Base-by-base conservation (phyloP, 1,284 basidiomycete species). In the Ustilago esculenta region DNA sequence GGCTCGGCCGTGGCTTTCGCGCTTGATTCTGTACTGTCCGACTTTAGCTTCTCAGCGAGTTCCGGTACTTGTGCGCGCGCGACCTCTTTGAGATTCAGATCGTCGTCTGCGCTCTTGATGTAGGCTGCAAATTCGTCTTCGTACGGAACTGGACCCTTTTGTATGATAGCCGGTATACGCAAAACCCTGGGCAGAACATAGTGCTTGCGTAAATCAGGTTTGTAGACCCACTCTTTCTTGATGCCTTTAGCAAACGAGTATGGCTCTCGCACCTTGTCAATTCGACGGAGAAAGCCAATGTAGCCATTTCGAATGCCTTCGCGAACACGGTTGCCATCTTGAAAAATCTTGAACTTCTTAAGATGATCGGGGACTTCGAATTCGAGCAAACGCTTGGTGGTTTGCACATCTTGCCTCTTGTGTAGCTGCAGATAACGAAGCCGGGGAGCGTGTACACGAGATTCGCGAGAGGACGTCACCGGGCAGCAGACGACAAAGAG, bases 191-290 rank as follows among this genome's bases (percentile, higher is more conserved):
- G 66, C 0, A 69, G 11, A 15, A 69, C 15, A 20, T 69, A 69
- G 18, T 69, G 66, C 29, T 59, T 51, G 18, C 66, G 45, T 8
- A 69, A 23, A 23, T 69, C 66, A 6, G 59, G 59, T 25, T 48
- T 17, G 44, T 69, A 69, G 0, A 21, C 15, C 66, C 66, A 69
- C 25, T 59, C 10, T 12, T 63, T 64, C 30, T 49, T 25, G 23
- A 52, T 42, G 8, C 29, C 24, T 18, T 44, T 35, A 15, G 37
- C 50, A 10, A 44, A 41, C 1, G 32, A 15, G n/a, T 54, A 55
- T 0, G 66, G 66, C 18, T 56, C 42, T 20, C 14, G 15, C 3
- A 55, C 2, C 30, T 55, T 58, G 55, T 69, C 66, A 14, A 45
- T 4, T 4, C 23, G 24, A 4, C 40, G 18, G 0, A 69, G 35